These are phyloP conservation scores for Gynandropsis gynandra DNA, from an alignment of 345 rosid genomes.

Conservation along the genomic window DNA sequence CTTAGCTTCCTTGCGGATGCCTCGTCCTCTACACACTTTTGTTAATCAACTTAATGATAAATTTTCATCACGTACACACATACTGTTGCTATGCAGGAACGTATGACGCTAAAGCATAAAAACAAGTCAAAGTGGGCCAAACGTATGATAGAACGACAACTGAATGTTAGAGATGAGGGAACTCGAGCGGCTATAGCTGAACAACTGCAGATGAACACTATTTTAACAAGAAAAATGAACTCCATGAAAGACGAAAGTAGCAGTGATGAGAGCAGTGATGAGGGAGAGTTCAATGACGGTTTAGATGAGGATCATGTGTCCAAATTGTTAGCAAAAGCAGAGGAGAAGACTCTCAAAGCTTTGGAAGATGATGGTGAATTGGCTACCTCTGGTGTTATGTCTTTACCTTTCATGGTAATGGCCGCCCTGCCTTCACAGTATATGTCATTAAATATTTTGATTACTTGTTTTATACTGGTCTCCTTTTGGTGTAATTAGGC, in stretches of 20 bases:
- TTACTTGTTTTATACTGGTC: conserved; percentile 8
- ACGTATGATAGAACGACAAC: conserved; percentile 63
- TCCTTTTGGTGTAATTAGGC: conserved; percentile 36
- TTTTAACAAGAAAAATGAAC: conserved; percentile 80
- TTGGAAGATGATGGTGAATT: conserved; percentile 57
- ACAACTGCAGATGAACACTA: conserved; percentile 67
- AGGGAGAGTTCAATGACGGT: conserved; percentile 32
- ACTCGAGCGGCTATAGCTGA: conserved; percentile 77
- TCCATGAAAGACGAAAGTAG: conserved; percentile 61
- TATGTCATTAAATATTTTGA: conserved; percentile 2
- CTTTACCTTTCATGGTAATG: conserved; percentile 94
- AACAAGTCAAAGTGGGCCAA: conserved; percentile 80
- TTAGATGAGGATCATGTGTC: conserved; percentile 49
- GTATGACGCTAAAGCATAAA: conserved; percentile 72
- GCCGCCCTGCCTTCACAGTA: conserved; percentile 5
- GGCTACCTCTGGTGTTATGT: conserved; percentile 64
- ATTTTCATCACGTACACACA: conserved; percentile 2
- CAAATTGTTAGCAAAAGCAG: conserved; percentile 56
- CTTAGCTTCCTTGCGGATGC: background rate
- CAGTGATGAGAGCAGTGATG: conserved; percentile 59
- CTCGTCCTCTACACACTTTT: conserved; percentile 1
- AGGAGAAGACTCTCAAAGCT: conserved; percentile 58
- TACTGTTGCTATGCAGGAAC: conserved; percentile 52
- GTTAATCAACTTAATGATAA: background rate
- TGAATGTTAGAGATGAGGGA: conserved; percentile 66